These are phyloP conservation scores for Domatiomyces catenatus DNA, from an alignment of 2,329 filamentous ascomycete species.

Conservation along the genomic window DNA sequence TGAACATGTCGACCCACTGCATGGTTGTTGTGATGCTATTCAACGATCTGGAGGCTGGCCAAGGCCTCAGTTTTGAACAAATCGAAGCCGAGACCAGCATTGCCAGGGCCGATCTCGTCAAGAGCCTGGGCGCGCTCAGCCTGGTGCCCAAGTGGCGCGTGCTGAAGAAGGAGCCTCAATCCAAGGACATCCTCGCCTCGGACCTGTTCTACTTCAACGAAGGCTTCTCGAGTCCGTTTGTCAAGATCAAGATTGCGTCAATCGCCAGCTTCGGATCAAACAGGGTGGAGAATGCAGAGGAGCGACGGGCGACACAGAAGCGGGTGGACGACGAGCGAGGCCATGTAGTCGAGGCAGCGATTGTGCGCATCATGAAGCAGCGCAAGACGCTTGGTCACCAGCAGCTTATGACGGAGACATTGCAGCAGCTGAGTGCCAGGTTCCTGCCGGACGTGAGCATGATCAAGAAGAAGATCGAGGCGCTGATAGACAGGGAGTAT, in stretches of 20 bases:
- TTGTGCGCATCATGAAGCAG: constrained; percentile 41
- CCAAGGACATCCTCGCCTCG: constrained; percentile 57
- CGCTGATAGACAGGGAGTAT: constrained; percentile 39
- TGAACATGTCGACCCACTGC: constrained; percentile 82
- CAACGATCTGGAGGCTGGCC: constrained; percentile 50
- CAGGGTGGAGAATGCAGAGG: constrained; percentile 61
- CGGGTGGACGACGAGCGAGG: constrained; percentile 36
- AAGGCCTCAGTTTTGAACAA: constrained; percentile 50
- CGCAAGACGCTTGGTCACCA: constrained; percentile 34
- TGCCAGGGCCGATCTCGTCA: constrained; percentile 53
- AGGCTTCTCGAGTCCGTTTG: constrained; percentile 62
- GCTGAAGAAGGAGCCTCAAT: constrained; percentile 63
- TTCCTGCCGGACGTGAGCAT: constrained; percentile 38
- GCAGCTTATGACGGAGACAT: constrained; percentile 36
- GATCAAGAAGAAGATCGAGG: constrained; percentile 39
- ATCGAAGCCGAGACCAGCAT: constrained; percentile 75
- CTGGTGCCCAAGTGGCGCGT: constrained; percentile 72
- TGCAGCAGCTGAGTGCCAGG: constrained; percentile 32
- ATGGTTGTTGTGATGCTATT: constrained; percentile 85
- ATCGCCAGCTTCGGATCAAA: constrained; percentile 61
- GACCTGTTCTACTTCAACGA: constrained; percentile 75
- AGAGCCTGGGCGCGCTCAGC: constrained; percentile 66
- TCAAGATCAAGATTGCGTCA: constrained; percentile 70
- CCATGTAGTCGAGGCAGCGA: constrained; percentile 36
- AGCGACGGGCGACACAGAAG: constrained; percentile 37